These are phyloP conservation scores for Aspergillus sp. DNA, from an alignment of 2,329 filamentous ascomycete species.

Conservation along the genomic window DNA sequence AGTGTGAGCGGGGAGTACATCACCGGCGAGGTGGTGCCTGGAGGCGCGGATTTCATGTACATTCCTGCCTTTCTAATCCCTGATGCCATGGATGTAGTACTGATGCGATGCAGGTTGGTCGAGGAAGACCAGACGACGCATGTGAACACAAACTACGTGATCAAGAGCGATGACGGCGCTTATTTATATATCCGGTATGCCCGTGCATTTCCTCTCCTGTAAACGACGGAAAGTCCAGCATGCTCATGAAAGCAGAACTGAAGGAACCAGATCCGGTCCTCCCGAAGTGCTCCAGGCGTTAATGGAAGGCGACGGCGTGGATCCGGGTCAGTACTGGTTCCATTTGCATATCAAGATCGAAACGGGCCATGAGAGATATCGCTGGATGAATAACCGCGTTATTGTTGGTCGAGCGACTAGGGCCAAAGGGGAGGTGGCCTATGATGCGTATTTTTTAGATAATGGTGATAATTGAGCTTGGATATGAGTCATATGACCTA, in stretches of 20 bases:
- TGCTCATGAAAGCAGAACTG: slow-evolving; percentile 9
- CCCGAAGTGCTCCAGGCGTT: slow-evolving; percentile 16
- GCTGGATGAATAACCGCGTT: slow-evolving; percentile 21
- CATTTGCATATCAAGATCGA: slow-evolving; percentile 17
- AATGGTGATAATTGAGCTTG: slow-evolving; percentile 4
- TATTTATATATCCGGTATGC: slow-evolving; percentile 18
- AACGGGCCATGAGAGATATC: slow-evolving; percentile 18
- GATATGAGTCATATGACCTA: neutral
- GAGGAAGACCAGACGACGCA: slow-evolving; percentile 21
- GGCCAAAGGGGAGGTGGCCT: slow-evolving; percentile 19
- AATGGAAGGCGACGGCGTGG: no score
- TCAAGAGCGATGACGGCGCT: slow-evolving; percentile 20
- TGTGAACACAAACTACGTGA: slow-evolving; percentile 20
- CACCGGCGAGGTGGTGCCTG: slow-evolving; percentile 15
- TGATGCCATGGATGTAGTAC: neutral
- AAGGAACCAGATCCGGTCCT: slow-evolving; percentile 19
- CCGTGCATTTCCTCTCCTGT: no score
- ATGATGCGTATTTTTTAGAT: slow-evolving; percentile 21
- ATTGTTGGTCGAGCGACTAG: slow-evolving; percentile 18
- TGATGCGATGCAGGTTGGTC: slow-evolving; percentile 13
- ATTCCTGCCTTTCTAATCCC: neutral
- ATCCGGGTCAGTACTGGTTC: no score
- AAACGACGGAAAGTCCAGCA: neutral
- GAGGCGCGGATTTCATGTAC: slow-evolving; percentile 21
- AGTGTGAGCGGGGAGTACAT: slow-evolving; percentile 15